Base-by-base conservation (phyloP, 768 basidiomycete species). In the Boletus rex-veris region DNA sequence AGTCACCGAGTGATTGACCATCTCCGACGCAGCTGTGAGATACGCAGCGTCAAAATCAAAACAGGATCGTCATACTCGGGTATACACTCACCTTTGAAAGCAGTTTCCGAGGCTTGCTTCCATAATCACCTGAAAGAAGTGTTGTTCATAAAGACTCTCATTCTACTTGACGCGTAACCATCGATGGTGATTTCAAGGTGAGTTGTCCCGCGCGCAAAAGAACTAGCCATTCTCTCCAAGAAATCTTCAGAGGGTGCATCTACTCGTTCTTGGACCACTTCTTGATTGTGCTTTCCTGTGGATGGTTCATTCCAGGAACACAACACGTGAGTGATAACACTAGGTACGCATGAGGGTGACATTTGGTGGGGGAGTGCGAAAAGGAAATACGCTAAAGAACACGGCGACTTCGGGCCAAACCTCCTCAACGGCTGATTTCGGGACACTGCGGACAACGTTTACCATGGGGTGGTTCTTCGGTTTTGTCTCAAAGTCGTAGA, bases 301-400 rank as follows among this genome's bases (percentile, higher is more conserved):
- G 52, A 74, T 64, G 5, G 26, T 50, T 45, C 47, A 64, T 60
- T 40, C 73, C 71, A 28, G 71, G 65, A 21, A 70, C 24, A 62
- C 70, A 71, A 21, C 53, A 50, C 18, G 65, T 62, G 15, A 70
- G 53, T 11, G 58, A 55, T 10, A 64, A 58, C 21, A 73, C 64
- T 59, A 37, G 55, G 15, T 58, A 59, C 57, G 24, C 15, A 19
- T 57, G 30, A 63, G 47, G 19, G 47, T 24, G 51, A 52, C 14
- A 60, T 53, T 9, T 48, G 30, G 30, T 11, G 50, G 40, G 40
- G 39, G 28, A 35, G 14, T 9, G 21, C 16, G 33, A 38, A 28
- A 18, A 19, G 19, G 19, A 19, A 19, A 19, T 19, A 19, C 19
- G 19, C 19, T 19, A 19, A 2, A 19, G 19, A 19, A 19, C 19